Evolutionary conservation across 306 rosid species (phyloP), one percentile per base, ranked within the genome.

Genomic region (cucumber (Cucumis sativus)): DNA sequence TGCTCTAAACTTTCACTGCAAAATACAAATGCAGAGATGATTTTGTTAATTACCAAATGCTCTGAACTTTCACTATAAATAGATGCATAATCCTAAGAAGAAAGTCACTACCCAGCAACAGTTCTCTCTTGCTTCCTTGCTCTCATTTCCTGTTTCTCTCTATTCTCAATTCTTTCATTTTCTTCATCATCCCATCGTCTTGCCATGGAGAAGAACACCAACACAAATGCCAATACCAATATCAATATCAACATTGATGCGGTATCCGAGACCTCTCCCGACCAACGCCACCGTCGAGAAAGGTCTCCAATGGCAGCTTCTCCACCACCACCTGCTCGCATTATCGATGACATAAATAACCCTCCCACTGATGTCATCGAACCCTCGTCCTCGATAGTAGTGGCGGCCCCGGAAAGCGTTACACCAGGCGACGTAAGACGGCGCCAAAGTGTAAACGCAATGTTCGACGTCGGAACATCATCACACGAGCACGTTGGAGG

Each of bases 171-270:
- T 45, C 56, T 43, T 70, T 25, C 76, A 47, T 21, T 70, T 70
- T 40, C 21, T 28, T 33, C 37, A 33, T 33, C 37, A 33, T 33
- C 37, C 37, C 37, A 33, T 33, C 1, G n/a, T 15, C 55, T 68
- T 20, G 55, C 37, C 6, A 68, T 68, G 74, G 74, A 68, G 74
- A 68, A 68, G 74, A 68, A 66, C 9, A 3, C 72, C 72, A 66
- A 66, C 40, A 2, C 28, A 30, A 39, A 66, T 66, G 49, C 8
- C 15, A 33, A 65, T 66, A 3, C 39, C 39, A 61, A 25, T 28
- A 4, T 1, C 15, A 3, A 51, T 5, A 15, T 10, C 55, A 49
- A 49, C 37, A 33, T 4, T 4, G 37, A 4, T 49, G 6, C 4
- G 18, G 56, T 11, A 5, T 45, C 51, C 1, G 49, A 37, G 74